These are phyloP conservation scores for Bretziella fagacearum DNA, from an alignment of 2,329 filamentous ascomycete species.

Conservation along the genomic window DNA sequence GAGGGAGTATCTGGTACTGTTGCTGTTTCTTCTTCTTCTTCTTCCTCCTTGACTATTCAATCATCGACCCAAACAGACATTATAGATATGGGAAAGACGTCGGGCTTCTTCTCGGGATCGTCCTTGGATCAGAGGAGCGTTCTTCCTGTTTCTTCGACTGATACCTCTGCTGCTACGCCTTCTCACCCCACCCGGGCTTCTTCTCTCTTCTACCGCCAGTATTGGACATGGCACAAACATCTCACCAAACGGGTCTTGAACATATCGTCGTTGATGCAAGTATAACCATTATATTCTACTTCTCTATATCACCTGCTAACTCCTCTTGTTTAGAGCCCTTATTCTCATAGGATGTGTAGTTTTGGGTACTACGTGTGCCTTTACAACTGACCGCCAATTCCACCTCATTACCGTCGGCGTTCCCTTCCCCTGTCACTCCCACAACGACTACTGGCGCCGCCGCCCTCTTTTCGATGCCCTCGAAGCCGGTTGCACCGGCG, in stretches of 20 bases:
- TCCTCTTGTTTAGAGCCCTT: background rate
- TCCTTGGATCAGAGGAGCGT: background rate
- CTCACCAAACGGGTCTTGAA: no score
- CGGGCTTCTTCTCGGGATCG: no score
- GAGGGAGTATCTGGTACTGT: no score
- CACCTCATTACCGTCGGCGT: constrained; percentile 20
- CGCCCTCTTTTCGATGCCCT: constrained; percentile 47
- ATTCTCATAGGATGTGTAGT: constrained; percentile 3
- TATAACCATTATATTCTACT: no score
- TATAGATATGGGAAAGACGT: no score
- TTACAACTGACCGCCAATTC: background rate
- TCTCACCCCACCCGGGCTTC: background rate
- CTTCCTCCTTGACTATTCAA: no score
- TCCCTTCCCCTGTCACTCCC: constrained; percentile 45
- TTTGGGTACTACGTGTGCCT: background rate
- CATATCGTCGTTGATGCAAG: no score
- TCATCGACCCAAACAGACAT: no score
- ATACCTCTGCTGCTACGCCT: background rate
- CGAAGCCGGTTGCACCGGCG: constrained; percentile 39
- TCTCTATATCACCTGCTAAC: background rate
- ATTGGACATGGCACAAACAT: background rate
- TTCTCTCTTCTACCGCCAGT: background rate
- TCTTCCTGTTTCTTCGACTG: background rate
- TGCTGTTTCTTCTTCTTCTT: no score
- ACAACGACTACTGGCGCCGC: constrained; percentile 55